Conservation (phyloP, 164 flowering plant species). For the Umbilicus rupestris region DNA sequence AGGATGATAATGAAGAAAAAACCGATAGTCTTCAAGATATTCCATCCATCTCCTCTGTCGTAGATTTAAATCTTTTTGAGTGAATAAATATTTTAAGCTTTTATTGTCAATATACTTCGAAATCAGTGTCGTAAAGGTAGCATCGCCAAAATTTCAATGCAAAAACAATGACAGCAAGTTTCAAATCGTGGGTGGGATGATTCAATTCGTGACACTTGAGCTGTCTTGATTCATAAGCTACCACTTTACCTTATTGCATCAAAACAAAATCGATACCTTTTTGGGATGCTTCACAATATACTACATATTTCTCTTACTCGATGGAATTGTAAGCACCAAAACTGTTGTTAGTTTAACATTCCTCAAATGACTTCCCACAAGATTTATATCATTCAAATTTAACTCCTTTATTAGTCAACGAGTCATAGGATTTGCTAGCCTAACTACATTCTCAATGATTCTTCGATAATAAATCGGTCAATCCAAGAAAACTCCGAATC, state of each 20-base stretch:
- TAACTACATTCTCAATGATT: not conserved
- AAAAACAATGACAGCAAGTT: slow-evolving; percentile 3
- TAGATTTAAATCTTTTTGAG: not conserved
- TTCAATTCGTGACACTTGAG: slow-evolving; percentile 1
- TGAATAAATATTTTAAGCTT: not conserved
- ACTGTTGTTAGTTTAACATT: not conserved
- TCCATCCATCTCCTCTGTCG: slow-evolving; percentile 5
- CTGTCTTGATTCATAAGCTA: slow-evolving; percentile 9
- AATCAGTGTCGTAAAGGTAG: not conserved
- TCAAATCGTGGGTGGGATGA: slow-evolving; percentile 10
- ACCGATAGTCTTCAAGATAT: not conserved
- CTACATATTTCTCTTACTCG: not conserved
- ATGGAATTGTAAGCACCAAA: not conserved
- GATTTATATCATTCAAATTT: not conserved
- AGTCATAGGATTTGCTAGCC: not conserved
- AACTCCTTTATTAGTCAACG: not conserved
- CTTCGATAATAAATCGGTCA: slow-evolving; percentile 10
- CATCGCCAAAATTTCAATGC: not conserved
- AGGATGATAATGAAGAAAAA: not conserved
- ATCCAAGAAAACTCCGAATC: slow-evolving; percentile 10
- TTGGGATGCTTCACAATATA: slow-evolving; percentile 7
- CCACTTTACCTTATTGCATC: slow-evolving; percentile 7
- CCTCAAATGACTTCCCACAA: slow-evolving; percentile 3
- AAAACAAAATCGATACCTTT: slow-evolving; percentile 4
- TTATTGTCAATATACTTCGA: not conserved